phyloP scores from a whole-genome alignment of 2,329 filamentous ascomycete genomes.

The Leptographium lundbergii region DNA sequence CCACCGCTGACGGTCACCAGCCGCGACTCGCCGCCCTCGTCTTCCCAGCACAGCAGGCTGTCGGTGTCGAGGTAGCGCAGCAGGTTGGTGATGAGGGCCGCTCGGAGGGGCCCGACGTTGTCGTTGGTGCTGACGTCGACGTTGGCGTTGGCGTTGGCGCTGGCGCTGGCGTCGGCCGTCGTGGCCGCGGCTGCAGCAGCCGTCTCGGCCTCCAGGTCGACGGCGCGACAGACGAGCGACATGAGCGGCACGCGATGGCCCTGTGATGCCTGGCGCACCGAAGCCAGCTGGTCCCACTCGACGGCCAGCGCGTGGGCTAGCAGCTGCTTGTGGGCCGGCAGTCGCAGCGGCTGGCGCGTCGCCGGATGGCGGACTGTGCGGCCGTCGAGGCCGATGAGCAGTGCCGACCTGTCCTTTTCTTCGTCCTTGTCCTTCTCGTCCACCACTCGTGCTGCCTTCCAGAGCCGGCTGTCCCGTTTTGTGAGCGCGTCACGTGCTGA shows the following conservation, averaged over 20 bases:
- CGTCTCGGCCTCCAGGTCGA: slow-evolving; percentile 60
- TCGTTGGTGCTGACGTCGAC: too few relatives aligned
- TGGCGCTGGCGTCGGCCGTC: too few relatives aligned
- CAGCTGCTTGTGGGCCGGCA: slow-evolving; percentile 65
- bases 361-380: slow-evolving; percentile 67
- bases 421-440: background rate
- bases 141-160: too few relatives aligned
- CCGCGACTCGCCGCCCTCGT: slow-evolving; percentile 33
- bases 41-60: slow-evolving; percentile 80
- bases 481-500: slow-evolving; percentile 35
- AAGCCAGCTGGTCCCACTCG: slow-evolving; percentile 83
- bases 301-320: slow-evolving; percentile 77
- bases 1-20: background rate
- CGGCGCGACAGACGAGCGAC: slow-evolving; percentile 66
- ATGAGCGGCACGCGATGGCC: slow-evolving; percentile 86
- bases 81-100: slow-evolving; percentile 52
- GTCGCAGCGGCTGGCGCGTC: slow-evolving; percentile 55
- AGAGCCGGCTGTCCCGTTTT: slow-evolving; percentile 26
- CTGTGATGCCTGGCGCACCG: slow-evolving; percentile 71
- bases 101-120: slow-evolving; percentile 38
- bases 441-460: background rate
- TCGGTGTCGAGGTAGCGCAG: slow-evolving; percentile 88
- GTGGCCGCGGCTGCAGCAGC: too few relatives aligned
- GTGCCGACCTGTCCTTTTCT: slow-evolving; percentile 28
- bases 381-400: background rate